Conservation (phyloP, 805 yeast species). For the Starmera dryadoides region DNA sequence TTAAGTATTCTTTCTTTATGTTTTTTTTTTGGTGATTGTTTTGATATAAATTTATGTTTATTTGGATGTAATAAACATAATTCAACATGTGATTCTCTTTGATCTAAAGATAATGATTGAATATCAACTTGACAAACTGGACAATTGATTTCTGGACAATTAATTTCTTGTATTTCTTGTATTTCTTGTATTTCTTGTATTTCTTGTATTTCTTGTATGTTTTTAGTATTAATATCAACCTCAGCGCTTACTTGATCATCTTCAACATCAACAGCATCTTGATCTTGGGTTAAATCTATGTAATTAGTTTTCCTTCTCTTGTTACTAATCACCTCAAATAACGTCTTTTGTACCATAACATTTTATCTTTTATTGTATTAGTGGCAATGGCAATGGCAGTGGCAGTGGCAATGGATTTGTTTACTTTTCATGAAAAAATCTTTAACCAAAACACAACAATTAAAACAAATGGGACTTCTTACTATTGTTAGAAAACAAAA, state of each 20-base stretch:
- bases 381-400: too few relatives aligned
- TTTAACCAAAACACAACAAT: background rate
- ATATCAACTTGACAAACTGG: conserved; percentile 45
- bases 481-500: conserved; percentile 78
- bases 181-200: conserved; percentile 1
- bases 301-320: background rate
- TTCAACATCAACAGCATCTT: background rate
- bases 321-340: background rate
- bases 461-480: conserved; percentile 64
- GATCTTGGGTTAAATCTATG: background rate
- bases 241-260: background rate
- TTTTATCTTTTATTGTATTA: background rate
- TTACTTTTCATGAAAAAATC: too few relatives aligned
- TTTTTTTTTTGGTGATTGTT: conserved; percentile 25
- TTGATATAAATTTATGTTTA: conserved; percentile 23
- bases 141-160: conserved; percentile 34
- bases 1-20: conserved; percentile 16
- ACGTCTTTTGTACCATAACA: background rate
- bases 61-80: conserved; percentile 31
- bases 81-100: conserved; percentile 49
- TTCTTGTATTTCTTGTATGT: background rate
- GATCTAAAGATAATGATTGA: conserved; percentile 29
- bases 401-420: too few relatives aligned
- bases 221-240: background rate
- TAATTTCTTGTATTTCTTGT: conserved; percentile 1